Evolutionary conservation across 805 yeast genomes (phyloP).

Genomic region (Torulaspora indica): DNA sequence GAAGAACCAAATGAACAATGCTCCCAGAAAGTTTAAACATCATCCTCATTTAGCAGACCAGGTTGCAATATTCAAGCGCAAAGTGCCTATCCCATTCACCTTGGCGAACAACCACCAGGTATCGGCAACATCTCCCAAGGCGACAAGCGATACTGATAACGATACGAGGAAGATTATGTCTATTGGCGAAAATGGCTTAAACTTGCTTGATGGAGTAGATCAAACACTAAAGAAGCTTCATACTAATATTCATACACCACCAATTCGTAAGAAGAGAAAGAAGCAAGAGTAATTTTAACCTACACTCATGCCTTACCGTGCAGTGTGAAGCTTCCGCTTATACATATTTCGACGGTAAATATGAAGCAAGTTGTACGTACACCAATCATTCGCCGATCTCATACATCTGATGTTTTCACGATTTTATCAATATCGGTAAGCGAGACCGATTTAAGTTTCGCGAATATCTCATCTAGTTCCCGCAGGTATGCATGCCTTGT

Average conservation of each 20-base stretch:
- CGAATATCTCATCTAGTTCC: conserved; percentile 1
- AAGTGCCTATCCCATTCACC: conserved; percentile 6
- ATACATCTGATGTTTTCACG: not conserved
- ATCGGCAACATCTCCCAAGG: not conserved
- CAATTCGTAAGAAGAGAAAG: conserved; percentile 7
- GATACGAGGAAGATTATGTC: not conserved
- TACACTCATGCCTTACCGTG: not conserved
- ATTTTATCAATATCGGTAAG: not conserved
- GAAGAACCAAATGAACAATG: conserved; percentile 12
- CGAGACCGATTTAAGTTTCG: not conserved
- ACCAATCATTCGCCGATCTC: not conserved
- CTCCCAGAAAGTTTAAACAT: conserved; percentile 13
- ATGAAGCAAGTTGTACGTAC: not conserved
- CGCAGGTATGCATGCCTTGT: not conserved
- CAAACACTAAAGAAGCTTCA: not conserved
- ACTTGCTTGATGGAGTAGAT: not conserved
- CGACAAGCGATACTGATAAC: not conserved
- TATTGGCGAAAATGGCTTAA: not conserved
- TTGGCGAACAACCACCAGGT: not conserved
- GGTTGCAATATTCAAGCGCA: conserved; percentile 15
- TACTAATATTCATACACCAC: conserved; percentile 8
- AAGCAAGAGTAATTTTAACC: not conserved
- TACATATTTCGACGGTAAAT: not conserved
- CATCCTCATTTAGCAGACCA: conserved; percentile 20
- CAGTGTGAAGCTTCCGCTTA: not conserved